Base-by-base conservation (phyloP, 805 yeast genomes). In the Monosporozyma aquatica region DNA sequence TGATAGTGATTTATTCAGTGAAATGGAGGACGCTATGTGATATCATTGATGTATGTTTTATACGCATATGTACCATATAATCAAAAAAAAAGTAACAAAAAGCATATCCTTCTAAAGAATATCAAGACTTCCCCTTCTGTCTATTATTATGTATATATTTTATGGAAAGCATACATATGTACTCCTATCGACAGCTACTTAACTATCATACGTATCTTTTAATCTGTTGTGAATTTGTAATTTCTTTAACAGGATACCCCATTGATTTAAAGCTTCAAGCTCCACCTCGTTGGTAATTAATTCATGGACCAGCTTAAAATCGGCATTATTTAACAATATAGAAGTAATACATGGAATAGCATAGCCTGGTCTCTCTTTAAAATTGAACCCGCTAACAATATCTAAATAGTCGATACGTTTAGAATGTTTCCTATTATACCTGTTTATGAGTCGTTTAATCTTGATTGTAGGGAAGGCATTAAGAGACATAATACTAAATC, bases 1-100 rank as follows among this genome's bases (percentile, higher is more conserved):
- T 43, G 75, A 71, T 43, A 68, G 74, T 47, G 76, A 70, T 47
- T 51, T 69, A 37, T 67, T 59, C 57, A 69, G 72, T 50, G 74
- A 68, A 20, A 65, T 69, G 33, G 72, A 68, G 38, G 52, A 47
- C 21, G 43, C 43, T 34, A 30, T 42, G 30, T 44, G 22, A 38
- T 17, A 30, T 8, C 15, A 39, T 25, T 6, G 3, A 20, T 22
- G 20, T 6, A 23, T 23, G 9, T 23, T 23, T 23, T 23, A 6
- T 23, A 6, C 18, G 18, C 18, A 32, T 32, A 15, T 32, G 35
- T 32, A 32, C 35, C 35, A 32, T 32, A 32, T 32, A 18, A 11
- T 5, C 11, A 32, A 28, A 32, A 18, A 20, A 5, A 15, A 32
- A 10, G n/a, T 11, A 18, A 32, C 18, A 32, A 32, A 8, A 18